Base-by-base conservation (phyloP, 179 eudicot genomes). In the Carnegiea gigantea region DNA sequence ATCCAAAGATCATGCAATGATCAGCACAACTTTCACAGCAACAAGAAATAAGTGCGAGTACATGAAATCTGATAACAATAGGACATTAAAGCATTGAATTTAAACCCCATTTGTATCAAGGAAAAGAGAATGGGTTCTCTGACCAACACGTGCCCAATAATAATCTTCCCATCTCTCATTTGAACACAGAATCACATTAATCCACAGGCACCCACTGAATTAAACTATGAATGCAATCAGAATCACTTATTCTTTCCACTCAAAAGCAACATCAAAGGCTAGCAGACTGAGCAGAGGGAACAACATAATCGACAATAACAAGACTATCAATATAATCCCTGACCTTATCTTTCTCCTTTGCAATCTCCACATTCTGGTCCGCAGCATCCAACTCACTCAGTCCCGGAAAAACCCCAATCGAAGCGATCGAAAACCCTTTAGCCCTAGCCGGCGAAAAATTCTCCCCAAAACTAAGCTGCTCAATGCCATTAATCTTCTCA, bases 381-480 rank as follows among this genome's bases (percentile, higher is more conserved):
- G 87, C 48, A 51, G 70, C 87, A 43, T 93, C 91, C 90, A 93
- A 62, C 12, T 87, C 98, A 7, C 38, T 70, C 78, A 84, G 12
- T 40, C 92, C 89, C 13, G 83, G 75, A 65, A 90, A 89, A 82
- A 92, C 73, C 59, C 91, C 95, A 80, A 95, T 81, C 20, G 93
- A 92, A 30, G 85, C 92, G 23, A 94, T 85, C 78, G 88, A 87
- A 79, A 86, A 92, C 68, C 98, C 96, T 83, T 93, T 92, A 0
- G 91, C 90, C 79, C 96, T 86, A 26, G 70, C 94, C 18, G 82
- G 89, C 1, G 94, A 92, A 70, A 93, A 92, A 71, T 90, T 92
- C 81, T 91, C 94, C 83, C 98, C 98, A 67, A 33, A 87, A 7
- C 86, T 88, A 26, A 91, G 2, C 83, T 88, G 84, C 65, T 86